Evolutionary conservation across 2,329 filamentous ascomycete genomes (phyloP).

Genomic region (Fusarium phyllophilum): DNA sequence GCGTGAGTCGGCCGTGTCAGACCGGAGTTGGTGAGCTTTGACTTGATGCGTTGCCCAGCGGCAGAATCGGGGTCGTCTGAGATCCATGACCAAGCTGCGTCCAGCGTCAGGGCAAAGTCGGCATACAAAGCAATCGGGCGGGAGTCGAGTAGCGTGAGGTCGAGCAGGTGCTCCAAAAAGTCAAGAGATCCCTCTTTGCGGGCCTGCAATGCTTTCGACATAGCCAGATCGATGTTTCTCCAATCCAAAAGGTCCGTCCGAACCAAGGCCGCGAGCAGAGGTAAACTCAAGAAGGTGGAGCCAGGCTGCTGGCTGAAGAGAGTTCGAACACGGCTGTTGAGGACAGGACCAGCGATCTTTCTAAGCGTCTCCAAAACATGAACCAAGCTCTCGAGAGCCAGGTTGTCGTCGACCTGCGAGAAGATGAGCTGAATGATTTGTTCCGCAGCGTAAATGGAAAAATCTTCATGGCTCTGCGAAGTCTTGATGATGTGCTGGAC

Average conservation of each 20-base stretch:
- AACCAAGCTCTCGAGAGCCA: conserved; percentile 70
- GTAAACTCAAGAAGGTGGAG: conserved; percentile 65
- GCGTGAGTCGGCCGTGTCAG: conserved; percentile 53
- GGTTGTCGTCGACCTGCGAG: conserved; percentile 62
- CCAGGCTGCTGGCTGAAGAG: conserved; percentile 68
- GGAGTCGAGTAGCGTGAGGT: conserved; percentile 81
- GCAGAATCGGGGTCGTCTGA: conserved; percentile 73
- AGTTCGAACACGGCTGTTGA: conserved; percentile 65
- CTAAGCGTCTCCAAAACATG: conserved; percentile 70
- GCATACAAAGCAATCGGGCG: conserved; percentile 81
- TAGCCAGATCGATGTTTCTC: conserved; percentile 73
- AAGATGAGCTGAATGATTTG: conserved; percentile 69
- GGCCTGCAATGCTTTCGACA: conserved; percentile 77
- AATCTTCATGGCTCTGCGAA: conserved; percentile 69
- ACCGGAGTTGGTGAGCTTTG: conserved; percentile 61
- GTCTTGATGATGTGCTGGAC: conserved; percentile 71
- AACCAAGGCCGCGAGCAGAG: conserved; percentile 66
- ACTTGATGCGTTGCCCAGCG: conserved; percentile 76
- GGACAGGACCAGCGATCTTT: conserved; percentile 65
- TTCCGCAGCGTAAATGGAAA: conserved; percentile 67
- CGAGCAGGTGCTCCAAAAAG: conserved; percentile 82
- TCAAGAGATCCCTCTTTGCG: conserved; percentile 78
- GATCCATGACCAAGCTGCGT: conserved; percentile 85
- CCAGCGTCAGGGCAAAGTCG: conserved; percentile 85
- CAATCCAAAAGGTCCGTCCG: conserved; percentile 71